phyloP scores from a whole-genome alignment of 208 protist genomes.

The Trypanosoma boissoni region DNA sequence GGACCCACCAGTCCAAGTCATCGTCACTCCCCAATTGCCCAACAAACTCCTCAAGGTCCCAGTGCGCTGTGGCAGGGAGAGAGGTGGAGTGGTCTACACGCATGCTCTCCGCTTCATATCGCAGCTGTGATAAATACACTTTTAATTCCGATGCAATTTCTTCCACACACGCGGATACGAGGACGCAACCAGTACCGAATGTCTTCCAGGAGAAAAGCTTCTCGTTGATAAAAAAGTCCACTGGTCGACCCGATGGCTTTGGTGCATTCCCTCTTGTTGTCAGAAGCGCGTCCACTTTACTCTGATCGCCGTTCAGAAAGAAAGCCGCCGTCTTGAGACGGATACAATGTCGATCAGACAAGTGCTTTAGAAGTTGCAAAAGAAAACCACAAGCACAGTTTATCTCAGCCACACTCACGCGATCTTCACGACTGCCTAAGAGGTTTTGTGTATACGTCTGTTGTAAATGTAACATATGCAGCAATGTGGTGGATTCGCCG shows the following conservation, averaged over 20 bases:
- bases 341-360: conserved; percentile 44
- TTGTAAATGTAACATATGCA: conserved; percentile 13
- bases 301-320: conserved; percentile 44
- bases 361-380: conserved; percentile 39
- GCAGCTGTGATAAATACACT: conserved; percentile 26
- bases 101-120: conserved; percentile 1
- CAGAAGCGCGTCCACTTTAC: conserved; percentile 34
- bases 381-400: conserved; percentile 75
- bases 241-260: conserved; percentile 9
- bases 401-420: conserved; percentile 51
- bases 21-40: too few species aligned
- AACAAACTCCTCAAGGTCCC: too few species aligned
- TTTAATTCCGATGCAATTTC: conserved; percentile 52
- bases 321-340: conserved; percentile 33
- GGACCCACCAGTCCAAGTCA: not conserved
- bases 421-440: conserved; percentile 18
- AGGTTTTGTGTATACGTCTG: conserved; percentile 21
- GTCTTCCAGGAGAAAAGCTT: conserved; percentile 66
- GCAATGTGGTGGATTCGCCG: conserved; percentile 1
- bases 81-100: too few species aligned
- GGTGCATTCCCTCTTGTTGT: not conserved
- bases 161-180: conserved; percentile 51
- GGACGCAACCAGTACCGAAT: conserved; percentile 63
- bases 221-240: conserved; percentile 73
- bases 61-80: too few species aligned